phyloP scores from a whole-genome alignment of 2,329 filamentous ascomycete genomes.

The Xylariales sp. region DNA sequence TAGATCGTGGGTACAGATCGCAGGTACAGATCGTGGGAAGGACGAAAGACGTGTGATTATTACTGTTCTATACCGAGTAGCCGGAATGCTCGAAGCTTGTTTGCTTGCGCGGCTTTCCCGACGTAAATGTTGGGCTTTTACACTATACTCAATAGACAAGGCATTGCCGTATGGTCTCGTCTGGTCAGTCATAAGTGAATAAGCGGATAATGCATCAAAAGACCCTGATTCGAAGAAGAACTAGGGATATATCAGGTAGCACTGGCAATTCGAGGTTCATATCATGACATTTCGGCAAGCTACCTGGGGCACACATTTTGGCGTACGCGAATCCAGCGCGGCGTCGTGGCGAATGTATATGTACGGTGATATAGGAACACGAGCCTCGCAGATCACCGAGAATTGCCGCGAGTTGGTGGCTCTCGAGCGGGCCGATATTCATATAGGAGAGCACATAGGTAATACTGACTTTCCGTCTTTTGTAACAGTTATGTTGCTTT shows the following conservation, averaged over 20 bases:
- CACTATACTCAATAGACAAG: conserved; percentile 20
- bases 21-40: conserved; percentile 2
- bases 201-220: conserved; percentile 22
- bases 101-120: conserved; percentile 5
- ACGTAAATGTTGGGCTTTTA: conserved; percentile 1
- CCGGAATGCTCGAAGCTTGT: conserved; percentile 6
- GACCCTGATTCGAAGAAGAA: conserved; percentile 14
- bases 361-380: conserved; percentile 34
- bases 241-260: conserved; percentile 20
- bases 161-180: conserved; percentile 25
- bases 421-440: conserved; percentile 33
- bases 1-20: neutral
- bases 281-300: conserved; percentile 45
- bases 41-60: conserved; percentile 3
- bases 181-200: conserved; percentile 25
- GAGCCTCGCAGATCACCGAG: conserved; percentile 33
- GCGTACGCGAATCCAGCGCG: conserved; percentile 16
- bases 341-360: conserved; percentile 34
- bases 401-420: conserved; percentile 25
- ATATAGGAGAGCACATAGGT: conserved; percentile 20
- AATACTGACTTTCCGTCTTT: conserved; percentile 18
- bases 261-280: conserved; percentile 37
- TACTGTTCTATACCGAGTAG: neutral
- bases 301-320: conserved; percentile 37
- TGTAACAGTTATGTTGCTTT: conserved; percentile 14